Base-by-base conservation (phyloP, 2,329 filamentous ascomycete genomes). In the Diaporthe sp. region DNA sequence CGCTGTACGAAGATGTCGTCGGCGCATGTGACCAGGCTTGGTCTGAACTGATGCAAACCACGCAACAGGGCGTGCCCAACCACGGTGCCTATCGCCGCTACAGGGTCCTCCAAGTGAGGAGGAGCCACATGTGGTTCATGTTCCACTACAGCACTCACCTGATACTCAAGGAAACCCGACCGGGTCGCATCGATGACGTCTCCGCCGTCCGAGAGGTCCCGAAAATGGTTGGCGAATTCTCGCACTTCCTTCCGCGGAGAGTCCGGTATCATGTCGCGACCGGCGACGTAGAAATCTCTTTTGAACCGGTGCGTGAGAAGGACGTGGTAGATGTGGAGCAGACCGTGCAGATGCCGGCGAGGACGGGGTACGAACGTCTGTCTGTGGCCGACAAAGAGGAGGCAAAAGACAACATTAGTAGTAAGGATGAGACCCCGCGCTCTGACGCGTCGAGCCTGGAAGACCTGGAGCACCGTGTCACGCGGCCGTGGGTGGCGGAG, bases 201-300 rank as follows among this genome's bases (percentile, higher is more conserved):
- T 15, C 79, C 0, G 71, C 74, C 35, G 54, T 75, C 67, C 78
- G 80, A 22, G 73, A 81, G 1, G 77, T 89, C 4, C 88, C 88
- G 1, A 78, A 81, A 10, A 77, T 87, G 40, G 77, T 89, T n/a
- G 79, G 82, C 61, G 86, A 89, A 78, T 90, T 89, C 82, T 79
- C 79, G 17, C 82, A 83, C 54, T 88, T 89, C 73, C 71, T 90
- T 10, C 85, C 85, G 0, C 80, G 81, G 30, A 76, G 77, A 3
- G 76, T 85, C 13, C 66, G 71, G 38, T 87, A 87, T 76, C 78
- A 76, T 42, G 84, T 82, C 0, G 76, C 78, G 1, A 81, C 80
- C 0, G 87, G 87, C 1, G 72, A 79, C n/a, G 81, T 90, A 13
- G 47, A 81, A 4, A 81, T 75, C 13, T 42, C 76, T 17, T 22